A percentile compares a stretch with the other conserved stretches of the same genome.
Conservation (phyloP, 345 rosid species). For the Noccaea caerulescens region DNA sequence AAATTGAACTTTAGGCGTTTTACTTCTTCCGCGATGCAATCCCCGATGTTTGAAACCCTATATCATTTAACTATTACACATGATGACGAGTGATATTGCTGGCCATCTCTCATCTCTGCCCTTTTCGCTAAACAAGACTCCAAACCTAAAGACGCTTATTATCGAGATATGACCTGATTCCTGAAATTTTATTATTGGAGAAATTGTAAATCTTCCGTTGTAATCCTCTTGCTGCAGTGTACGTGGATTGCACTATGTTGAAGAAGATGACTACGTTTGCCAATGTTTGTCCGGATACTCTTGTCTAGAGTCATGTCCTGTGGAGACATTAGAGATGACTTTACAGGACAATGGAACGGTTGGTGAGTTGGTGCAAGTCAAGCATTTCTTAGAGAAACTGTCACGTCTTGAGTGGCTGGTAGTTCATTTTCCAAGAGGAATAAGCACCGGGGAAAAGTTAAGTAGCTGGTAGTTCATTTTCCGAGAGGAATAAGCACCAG, state of each 20-base stretch:
- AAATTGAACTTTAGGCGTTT: no score
- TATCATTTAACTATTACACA: no score
- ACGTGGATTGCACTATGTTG: not conserved
- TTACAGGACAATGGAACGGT: not conserved
- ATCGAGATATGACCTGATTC: not conserved
- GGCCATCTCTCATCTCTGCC: not conserved
- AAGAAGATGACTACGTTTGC: not conserved
- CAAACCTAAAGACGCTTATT: not conserved
- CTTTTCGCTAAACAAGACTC: not conserved
- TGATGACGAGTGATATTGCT: not conserved
- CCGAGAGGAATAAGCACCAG: no score
- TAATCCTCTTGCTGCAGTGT: not conserved
- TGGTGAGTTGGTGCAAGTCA: slow-evolving; percentile 4
- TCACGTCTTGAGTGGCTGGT: not conserved
- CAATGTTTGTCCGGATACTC: not conserved
- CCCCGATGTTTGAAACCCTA: no score
- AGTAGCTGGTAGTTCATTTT: not conserved
- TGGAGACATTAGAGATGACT: not conserved
- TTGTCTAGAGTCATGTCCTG: not conserved
- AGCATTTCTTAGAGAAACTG: slow-evolving; percentile 11
- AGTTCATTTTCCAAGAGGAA: no score
- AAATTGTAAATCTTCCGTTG: no score
- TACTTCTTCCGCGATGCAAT: no score
- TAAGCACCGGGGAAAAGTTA: no score
- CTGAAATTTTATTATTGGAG: not conserved